These are phyloP conservation scores for Chaetomium olivaceum DNA, from an alignment of 2,329 filamentous ascomycete species.

Conservation along the genomic window DNA sequence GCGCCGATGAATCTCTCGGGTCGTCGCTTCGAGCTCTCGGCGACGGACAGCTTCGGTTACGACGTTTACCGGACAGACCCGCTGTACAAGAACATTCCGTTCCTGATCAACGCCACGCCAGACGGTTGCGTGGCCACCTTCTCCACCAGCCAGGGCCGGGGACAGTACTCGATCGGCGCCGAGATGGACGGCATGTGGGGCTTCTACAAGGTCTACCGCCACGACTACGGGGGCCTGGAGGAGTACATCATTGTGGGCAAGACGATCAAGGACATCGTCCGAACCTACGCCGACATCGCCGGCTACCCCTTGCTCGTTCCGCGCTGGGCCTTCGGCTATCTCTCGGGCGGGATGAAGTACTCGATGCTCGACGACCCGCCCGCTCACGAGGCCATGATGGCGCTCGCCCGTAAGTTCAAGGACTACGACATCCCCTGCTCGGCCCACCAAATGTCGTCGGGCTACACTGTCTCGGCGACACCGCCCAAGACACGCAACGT, in stretches of 20 bases:
- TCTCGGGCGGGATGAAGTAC: conserved; percentile 17
- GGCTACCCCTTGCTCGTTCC: conserved; percentile 11
- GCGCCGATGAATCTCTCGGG: conserved; percentile 13
- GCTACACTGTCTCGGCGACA: conserved; percentile 14
- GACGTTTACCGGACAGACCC: conserved; percentile 13
- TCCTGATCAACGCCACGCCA: conserved; percentile 8
- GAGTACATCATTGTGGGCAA: conserved; percentile 16
- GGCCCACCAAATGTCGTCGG: conserved; percentile 14
- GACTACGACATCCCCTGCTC: conserved; percentile 15
- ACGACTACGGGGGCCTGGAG: conserved; percentile 12
- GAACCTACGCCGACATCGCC: conserved; percentile 6
- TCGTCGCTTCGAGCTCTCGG: conserved; percentile 16
- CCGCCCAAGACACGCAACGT: conserved; percentile 16
- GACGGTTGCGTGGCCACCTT: conserved; percentile 15
- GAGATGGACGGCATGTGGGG: conserved; percentile 14
- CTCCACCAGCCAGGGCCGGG: conserved; percentile 12
- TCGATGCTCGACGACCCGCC: conserved; percentile 13
- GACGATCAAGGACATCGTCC: conserved; percentile 9
- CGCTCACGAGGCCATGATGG: conserved; percentile 11
- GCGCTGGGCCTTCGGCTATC: conserved; percentile 13
- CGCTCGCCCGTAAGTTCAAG: conserved; percentile 11
- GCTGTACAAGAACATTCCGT: conserved; percentile 14
- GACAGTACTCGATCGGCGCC: conserved; percentile 12
- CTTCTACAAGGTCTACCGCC: conserved; percentile 13
- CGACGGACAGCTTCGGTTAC: conserved; percentile 14